Base-by-base conservation (phyloP, 2,329 filamentous ascomycete species). In the Lithohypha guttulata region DNA sequence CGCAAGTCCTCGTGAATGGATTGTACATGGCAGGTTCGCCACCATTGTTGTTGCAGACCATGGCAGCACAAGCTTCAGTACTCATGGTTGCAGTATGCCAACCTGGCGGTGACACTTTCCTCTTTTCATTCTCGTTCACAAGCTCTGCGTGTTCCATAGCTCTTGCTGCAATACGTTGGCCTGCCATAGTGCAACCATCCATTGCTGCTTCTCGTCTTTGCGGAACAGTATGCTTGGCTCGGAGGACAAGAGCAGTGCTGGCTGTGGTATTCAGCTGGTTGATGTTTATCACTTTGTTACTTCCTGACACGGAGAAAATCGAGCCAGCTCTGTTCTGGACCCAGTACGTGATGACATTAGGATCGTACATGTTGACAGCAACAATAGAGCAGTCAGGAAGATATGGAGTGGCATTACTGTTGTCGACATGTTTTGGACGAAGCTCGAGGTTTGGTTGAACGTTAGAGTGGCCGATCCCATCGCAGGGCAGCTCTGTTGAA, bases 331-430 rank as follows among this genome's bases (percentile, higher is more conserved):
- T 23, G 27, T 45, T 49, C 37, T 46, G 46, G 17, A 52, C 42
- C 44, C 44, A 49, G 27, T 44, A 49, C 6, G 31, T 52, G 41
- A 48, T 42, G 25, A 49, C 34, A 18, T 44, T 34, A 2, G 48
- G 48, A 29, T 29, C 35, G 32, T 52, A 50, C 42, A 52, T 46
- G 36, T 50, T 52, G 30, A 49, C 43, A 20, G 50, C 50, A 15
- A 52, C 47, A 42, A 48, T 41, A 26, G 42, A 27, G 40, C 49
- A 50, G 34, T 50, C 47, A 15, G 46, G 42, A 35, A 48, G 28
- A 15, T 34, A 31, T n/a, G 42, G 39, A 30, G 47, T 39, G 37
- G 41, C 31, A 18, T 42, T 43, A 7, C 44, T 42, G 40, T 49
- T 42, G n/a, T 45, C 32, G 13, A 50, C 42, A 17, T 43, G 26